Base-by-base conservation (phyloP, 148 eudicot genomes). In the Linanthus parryae region DNA sequence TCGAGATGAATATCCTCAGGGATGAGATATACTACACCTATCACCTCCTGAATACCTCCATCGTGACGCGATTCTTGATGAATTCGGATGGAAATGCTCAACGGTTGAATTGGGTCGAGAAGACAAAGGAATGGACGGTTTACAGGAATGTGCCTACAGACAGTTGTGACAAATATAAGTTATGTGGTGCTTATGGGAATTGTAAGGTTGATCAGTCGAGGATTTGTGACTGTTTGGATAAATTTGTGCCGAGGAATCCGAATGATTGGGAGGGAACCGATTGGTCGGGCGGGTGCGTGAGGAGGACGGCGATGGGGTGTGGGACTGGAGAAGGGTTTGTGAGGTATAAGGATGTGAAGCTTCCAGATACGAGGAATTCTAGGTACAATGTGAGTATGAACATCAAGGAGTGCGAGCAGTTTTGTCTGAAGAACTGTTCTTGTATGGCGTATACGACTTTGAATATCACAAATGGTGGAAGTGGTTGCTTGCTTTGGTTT, bases 401-500 rank as follows among this genome's bases (percentile, higher is more conserved):
- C 24, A 41, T 57, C 15, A 19, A 38, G 19, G 68, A 38, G 48
- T 64, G 68, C 23, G 45, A 31, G 55, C n/a, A 4, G 12, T 18
- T 11, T 30, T 64, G 68, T 29, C 17, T 30, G 49, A 31, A 28
- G 30, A 40, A 56, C 42, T 64, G 68, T 30, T 55, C 60, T 10
- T 64, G 61, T 39, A 64, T 50, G 59, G 68, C 69, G n/a, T 64
- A 56, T 47, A 30, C 67, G 19, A 53, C 33, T 43, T 5, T 36
- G 25, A 19, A 44, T 16, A 37, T 61, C 16, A 53, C 3, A 28
- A 45, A 18, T 21, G 30, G 14, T 10, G 39, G 54, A 54, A 49
- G 51, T 16, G 69, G 62, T 9, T 64, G 69, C 31, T 49, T 64
- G 44, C 18, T 64, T 31, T 64, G 68, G 68, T 56, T 38, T 38